A percentile compares a stretch with the other conserved stretches of the same genome.
phyloP scores from a whole-genome alignment of 2,329 filamentous ascomycete genomes.

The Canariomyces notabilis region DNA sequence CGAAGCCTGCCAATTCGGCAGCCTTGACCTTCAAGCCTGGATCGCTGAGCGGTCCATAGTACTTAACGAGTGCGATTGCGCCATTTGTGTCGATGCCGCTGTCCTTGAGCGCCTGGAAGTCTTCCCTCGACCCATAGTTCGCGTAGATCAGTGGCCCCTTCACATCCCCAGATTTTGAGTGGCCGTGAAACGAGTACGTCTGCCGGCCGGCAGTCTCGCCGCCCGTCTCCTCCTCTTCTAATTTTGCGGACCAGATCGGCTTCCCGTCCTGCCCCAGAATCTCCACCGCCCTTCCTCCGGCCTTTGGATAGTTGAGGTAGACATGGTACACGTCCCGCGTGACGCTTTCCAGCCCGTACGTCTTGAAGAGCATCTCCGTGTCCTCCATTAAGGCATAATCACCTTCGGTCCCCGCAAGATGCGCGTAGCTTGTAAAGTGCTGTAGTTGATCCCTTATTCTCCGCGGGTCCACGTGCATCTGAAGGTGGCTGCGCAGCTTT shows the following conservation, averaged over 20 bases:
- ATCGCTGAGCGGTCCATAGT: conserved; percentile 70
- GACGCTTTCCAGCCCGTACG: conserved; percentile 69
- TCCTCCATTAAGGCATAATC: conserved; percentile 83
- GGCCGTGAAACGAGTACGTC: conserved; percentile 78
- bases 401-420: conserved; percentile 90
- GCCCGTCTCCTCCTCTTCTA: conserved; percentile 76
- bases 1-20: conserved; percentile 79
- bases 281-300: conserved; percentile 71
- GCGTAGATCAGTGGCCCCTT: conserved; percentile 84
- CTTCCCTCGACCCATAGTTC: conserved; percentile 81
- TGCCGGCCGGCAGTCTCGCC: conserved; percentile 59
- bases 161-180: conserved; percentile 81
- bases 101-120: conserved; percentile 70
- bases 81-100: conserved; percentile 69
- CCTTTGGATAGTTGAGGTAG: conserved; percentile 85
- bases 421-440: conserved; percentile 78
- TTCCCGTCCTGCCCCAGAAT: conserved; percentile 65
- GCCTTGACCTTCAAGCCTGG: conserved; percentile 80
- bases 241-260: conserved; percentile 67
- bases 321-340: conserved; percentile 75
- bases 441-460: conserved; percentile 67
- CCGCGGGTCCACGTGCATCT: conserved; percentile 64
- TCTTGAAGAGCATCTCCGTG: conserved; percentile 70
- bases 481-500: conserved; percentile 69
- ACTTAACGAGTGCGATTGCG: conserved; percentile 77